These are phyloP conservation scores for Dothistroma pini DNA, from an alignment of 2,329 filamentous ascomycete species.

Conservation along the genomic window DNA sequence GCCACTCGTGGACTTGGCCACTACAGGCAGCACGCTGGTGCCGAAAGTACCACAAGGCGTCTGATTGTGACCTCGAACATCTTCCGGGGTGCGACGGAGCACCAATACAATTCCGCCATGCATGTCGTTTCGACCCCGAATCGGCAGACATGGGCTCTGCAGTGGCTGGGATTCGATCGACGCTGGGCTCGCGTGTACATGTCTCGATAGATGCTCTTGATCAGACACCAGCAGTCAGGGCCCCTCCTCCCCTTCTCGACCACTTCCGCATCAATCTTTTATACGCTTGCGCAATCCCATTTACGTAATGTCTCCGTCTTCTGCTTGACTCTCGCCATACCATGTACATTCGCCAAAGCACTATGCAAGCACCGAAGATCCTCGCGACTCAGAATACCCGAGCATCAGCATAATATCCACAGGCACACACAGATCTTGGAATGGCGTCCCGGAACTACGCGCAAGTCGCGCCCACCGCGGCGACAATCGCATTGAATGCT, in stretches of 20 bases:
- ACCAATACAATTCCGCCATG: conserved; percentile 18
- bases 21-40: conserved; percentile 13
- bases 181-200: conserved; percentile 20
- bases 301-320: neutral
- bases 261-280: conserved; percentile 7
- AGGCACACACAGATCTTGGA: neutral
- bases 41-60: conserved; percentile 22
- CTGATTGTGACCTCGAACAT: conserved; percentile 14
- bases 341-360: conserved; percentile 14
- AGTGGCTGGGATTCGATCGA: conserved; percentile 14
- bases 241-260: neutral
- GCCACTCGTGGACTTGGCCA: conserved; percentile 2
- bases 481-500: conserved; percentile 46
- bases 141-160: conserved; percentile 13
- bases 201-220: conserved; percentile 11
- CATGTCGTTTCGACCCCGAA: conserved; percentile 13
- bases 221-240: conserved; percentile 1
- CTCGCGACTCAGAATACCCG: neutral
- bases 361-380: conserved; percentile 1
- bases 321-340: conserved; percentile 1
- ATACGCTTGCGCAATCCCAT: conserved; percentile 4
- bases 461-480: conserved; percentile 35
- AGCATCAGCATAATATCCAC: neutral
- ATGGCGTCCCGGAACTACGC: conserved; percentile 37
- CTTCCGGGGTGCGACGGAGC: conserved; percentile 19